Percentiles rank a stretch among this genome's conserved stretches.
These are phyloP conservation scores for Microbotryum intermedium DNA, from an alignment of 1,284 basidiomycete species.

Conservation along the genomic window DNA sequence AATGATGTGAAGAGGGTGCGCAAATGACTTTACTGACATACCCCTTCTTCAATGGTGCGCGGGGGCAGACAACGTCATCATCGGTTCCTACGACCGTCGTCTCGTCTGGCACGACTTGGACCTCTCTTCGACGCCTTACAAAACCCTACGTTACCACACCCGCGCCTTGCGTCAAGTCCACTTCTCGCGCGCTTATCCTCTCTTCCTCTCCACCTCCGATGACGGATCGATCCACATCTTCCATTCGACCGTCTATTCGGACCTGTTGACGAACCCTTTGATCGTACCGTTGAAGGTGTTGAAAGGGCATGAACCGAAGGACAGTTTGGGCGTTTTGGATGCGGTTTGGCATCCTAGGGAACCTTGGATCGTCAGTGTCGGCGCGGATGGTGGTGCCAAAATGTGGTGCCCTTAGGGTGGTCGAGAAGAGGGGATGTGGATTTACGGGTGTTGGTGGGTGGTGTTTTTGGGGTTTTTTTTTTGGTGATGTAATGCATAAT, in stretches of 20 bases:
- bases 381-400: constrained; percentile 80
- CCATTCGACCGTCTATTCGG: constrained; percentile 87
- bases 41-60: too few species aligned
- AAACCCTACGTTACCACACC: constrained; percentile 89
- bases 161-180: constrained; percentile 82
- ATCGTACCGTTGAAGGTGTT: constrained; percentile 97
- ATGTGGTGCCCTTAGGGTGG: constrained; percentile 53
- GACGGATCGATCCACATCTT: constrained; percentile 96
- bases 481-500: too few species aligned
- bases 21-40: too few species aligned
- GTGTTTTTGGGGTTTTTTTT: too few species aligned
- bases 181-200: constrained; percentile 88
- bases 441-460: too few species aligned
- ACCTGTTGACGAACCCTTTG: constrained; percentile 88
- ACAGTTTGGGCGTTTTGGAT: constrained; percentile 84
- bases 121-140: constrained; percentile 89
- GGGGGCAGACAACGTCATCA: constrained; percentile 91
- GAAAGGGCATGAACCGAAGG: constrained; percentile 65
- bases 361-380: constrained; percentile 88
- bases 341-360: constrained; percentile 79
- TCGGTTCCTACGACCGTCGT: constrained; percentile 95
- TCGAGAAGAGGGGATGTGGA: too few species aligned
- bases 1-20: too few species aligned
- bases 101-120: constrained; percentile 99
- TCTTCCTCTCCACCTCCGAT: constrained; percentile 92